A percentile compares a stretch with the other conserved stretches of the same genome.
Evolutionary conservation across 148 eudicot genomes (phyloP).

Genomic region (Simmondsia chinensis): DNA sequence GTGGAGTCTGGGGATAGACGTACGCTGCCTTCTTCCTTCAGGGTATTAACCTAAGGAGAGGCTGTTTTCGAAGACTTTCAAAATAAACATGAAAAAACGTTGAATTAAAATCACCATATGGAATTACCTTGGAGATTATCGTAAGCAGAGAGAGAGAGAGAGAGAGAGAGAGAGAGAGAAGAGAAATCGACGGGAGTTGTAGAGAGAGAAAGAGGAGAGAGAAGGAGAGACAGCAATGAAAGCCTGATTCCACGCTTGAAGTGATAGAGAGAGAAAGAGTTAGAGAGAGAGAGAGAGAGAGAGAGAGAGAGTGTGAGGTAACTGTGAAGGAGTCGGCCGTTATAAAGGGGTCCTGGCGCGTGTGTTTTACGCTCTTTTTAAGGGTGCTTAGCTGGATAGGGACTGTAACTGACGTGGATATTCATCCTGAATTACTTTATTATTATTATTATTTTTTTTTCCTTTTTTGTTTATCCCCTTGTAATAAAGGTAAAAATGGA

Average conservation of each 20-base stretch:
- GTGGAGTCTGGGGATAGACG: no score
- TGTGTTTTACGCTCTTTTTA: not conserved
- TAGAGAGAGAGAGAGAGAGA: conserved; percentile 3
- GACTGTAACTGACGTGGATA: not conserved
- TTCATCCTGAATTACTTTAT: not conserved
- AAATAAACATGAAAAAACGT: no score
- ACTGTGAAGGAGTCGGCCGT: conserved; percentile 1
- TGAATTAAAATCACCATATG: no score
- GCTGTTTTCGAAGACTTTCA: no score
- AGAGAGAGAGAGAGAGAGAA: not conserved
- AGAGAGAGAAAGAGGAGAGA: conserved; percentile 6
- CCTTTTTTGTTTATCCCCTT: conserved; percentile 2
- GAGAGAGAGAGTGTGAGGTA: conserved; percentile 5
- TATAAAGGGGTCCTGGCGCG: conserved; percentile 9
- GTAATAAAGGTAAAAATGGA: not conserved
- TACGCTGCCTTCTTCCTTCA: no score
- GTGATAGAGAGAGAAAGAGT: conserved; percentile 4
- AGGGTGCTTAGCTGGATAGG: conserved; percentile 11
- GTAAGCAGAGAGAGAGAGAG: not conserved
- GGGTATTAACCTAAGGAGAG: no score
- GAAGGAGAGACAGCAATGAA: conserved; percentile 25
- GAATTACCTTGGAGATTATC: no score
- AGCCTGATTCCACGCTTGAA: conserved; percentile 31
- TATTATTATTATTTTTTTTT: not conserved
- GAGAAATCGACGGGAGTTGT: no score